Evolutionary conservation across 225 moss, liverwort and hornwort species (phyloP).

Genomic region (Thuidium tamariscinum): DNA sequence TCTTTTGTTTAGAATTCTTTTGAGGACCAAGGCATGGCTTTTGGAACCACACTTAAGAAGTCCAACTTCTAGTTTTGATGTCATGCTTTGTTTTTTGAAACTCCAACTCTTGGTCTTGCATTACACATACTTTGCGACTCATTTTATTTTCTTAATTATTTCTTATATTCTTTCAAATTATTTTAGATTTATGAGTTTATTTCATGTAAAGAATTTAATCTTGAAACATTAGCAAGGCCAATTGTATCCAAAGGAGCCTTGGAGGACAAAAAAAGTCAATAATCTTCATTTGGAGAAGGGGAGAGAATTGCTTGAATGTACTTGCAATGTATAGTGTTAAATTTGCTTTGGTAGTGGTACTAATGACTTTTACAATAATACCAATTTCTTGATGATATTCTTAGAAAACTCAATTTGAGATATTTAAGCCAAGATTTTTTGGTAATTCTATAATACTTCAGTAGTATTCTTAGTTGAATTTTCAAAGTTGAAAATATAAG

Average conservation of each 20-base stretch:
- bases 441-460: not conserved
- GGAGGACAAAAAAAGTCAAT: not conserved
- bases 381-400: not conserved
- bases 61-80: too few relatives aligned
- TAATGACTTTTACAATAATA: not conserved
- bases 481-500: not conserved
- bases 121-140: too few relatives aligned
- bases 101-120: too few relatives aligned
- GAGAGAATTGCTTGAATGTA: not conserved
- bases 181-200: not conserved
- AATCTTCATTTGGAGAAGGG: too few relatives aligned
- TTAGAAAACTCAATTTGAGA: not conserved
- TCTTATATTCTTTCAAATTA: not conserved
- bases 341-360: not conserved
- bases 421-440: not conserved
- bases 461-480: too few relatives aligned
- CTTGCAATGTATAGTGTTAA: not conserved
- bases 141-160: not conserved
- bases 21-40: too few relatives aligned
- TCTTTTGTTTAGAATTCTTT: too few relatives aligned
- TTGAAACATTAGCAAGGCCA: accelerated
- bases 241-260: not conserved
- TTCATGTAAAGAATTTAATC: not conserved
- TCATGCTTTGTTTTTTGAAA: not conserved
- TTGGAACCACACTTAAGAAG: too few relatives aligned